These are phyloP conservation scores for Boletus sp. DNA, from an alignment of 768 basidiomycete genomes.

Conservation along the genomic window DNA sequence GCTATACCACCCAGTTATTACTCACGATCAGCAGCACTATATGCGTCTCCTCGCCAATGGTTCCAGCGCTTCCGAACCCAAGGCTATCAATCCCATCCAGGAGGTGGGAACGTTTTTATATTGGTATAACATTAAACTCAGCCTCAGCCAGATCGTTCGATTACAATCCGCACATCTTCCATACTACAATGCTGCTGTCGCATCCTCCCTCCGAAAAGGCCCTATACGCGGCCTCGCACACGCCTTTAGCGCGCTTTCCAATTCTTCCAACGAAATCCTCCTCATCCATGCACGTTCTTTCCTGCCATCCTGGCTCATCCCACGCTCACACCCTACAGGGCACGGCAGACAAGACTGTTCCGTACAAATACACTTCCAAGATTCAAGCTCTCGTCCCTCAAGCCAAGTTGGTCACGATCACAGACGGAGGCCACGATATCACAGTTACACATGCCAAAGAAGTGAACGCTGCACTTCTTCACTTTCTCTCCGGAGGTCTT, in stretches of 20 bases:
- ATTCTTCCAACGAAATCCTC: conserved; percentile 48
- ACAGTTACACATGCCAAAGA: conserved; percentile 31
- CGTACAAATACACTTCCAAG: conserved; percentile 30
- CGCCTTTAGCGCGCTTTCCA: conserved; percentile 50
- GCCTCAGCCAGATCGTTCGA: conserved; percentile 54
- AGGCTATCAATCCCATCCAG: conserved; percentile 34
- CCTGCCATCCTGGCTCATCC: not conserved
- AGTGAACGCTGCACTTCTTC: conserved; percentile 28
- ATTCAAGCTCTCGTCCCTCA: conserved; percentile 30
- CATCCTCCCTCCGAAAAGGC: conserved; percentile 69
- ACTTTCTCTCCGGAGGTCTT: conserved; percentile 22
- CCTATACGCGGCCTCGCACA: conserved; percentile 61
- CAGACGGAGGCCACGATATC: conserved; percentile 29
- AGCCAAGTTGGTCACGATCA: conserved; percentile 30
- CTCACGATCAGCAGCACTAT: conserved; percentile 39
- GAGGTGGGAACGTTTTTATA: conserved; percentile 34
- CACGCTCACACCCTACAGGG: conserved; percentile 20
- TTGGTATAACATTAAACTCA: not conserved
- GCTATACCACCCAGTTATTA: not conserved
- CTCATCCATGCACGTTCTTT: conserved; percentile 55
- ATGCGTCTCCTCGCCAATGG: conserved; percentile 47
- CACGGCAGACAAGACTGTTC: conserved; percentile 33
- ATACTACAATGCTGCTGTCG: conserved; percentile 73
- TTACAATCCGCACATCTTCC: conserved; percentile 74
- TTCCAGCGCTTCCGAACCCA: conserved; percentile 19